Evolutionary conservation across 192 early-diverging fungal species (phyloP).

Genomic region (Cetraspora pellucida): DNA sequence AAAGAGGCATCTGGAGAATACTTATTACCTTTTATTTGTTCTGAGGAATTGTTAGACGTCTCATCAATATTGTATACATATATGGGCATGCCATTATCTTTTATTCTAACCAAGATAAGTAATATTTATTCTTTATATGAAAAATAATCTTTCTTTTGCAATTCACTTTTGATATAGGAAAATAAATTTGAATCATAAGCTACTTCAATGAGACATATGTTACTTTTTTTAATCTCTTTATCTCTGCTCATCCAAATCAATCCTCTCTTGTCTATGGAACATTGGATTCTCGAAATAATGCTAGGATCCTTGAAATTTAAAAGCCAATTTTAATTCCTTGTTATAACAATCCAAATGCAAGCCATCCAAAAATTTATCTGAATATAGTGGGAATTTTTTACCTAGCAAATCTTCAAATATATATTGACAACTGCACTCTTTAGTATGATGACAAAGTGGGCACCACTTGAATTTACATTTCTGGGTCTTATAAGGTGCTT

Average conservation of each 20-base stretch:
- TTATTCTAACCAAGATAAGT: too few species aligned
- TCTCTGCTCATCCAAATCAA: background rate
- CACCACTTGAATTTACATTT: conserved; percentile 14
- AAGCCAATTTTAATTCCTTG: background rate
- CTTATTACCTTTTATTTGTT: background rate
- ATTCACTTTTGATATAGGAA: too few species aligned
- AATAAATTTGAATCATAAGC: background rate
- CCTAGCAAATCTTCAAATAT: conserved; percentile 24
- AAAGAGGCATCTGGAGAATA: background rate
- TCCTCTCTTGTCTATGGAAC: background rate
- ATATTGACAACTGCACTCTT: background rate
- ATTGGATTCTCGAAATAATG: background rate
- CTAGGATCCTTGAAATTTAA: background rate
- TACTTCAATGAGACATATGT: conserved; percentile 5
- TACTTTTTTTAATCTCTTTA: conserved; percentile 1
- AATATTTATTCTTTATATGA: too few species aligned
- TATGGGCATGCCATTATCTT: too few species aligned
- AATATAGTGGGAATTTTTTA: background rate
- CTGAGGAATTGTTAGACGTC: conserved; percentile 4
- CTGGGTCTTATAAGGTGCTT: conserved; percentile 14
- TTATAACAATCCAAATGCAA: background rate
- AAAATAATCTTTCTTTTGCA: too few species aligned
- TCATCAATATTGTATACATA: background rate
- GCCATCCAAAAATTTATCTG: background rate
- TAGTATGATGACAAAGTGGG: background rate